Percentiles rank a stretch among this genome's conserved stretches.
These are phyloP conservation scores for Ustilaginoidea virens DNA, from an alignment of 2,329 filamentous ascomycete species.

Conservation along the genomic window DNA sequence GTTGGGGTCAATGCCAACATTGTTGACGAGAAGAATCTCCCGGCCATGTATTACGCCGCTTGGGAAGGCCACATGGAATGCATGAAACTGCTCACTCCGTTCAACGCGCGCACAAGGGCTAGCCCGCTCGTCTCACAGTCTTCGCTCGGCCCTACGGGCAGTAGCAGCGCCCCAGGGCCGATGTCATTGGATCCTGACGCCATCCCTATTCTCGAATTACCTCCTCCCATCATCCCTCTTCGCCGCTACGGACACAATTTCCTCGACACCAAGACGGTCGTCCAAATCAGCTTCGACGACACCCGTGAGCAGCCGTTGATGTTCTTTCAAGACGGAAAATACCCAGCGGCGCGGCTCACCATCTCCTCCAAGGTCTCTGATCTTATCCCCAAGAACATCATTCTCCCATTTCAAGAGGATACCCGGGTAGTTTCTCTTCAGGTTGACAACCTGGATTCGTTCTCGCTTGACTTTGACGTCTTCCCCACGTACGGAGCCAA, in stretches of 20 bases:
- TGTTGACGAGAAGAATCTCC: constrained; percentile 80
- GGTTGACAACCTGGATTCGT: constrained; percentile 82
- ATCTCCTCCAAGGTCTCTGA: constrained; percentile 95
- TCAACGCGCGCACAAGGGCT: constrained; percentile 27
- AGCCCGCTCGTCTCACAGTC: constrained; percentile 30
- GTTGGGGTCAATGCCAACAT: constrained; percentile 65
- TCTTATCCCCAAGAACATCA: constrained; percentile 88
- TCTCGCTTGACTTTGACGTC: constrained; percentile 92
- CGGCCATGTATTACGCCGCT: constrained; percentile 94
- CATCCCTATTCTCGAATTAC: constrained; percentile 81
- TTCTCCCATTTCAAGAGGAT: constrained; percentile 92
- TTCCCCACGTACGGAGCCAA: constrained; percentile 96
- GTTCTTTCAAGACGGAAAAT: constrained; percentile 97
- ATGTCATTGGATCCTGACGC: constrained; percentile 69
- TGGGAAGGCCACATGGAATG: constrained; percentile 96
- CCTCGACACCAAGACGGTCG: constrained; percentile 90
- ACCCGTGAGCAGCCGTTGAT: constrained; percentile 60
- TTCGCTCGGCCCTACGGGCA: constrained; percentile 26
- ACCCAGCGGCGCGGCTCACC: constrained; percentile 84
- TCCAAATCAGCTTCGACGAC: constrained; percentile 81
- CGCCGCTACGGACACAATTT: constrained; percentile 96
- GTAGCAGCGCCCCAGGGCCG: constrained; percentile 35
- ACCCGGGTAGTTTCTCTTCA: constrained; percentile 90
- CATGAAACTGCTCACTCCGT: constrained; percentile 69
- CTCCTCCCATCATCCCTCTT: constrained; percentile 89